Evolutionary conservation across 768 basidiomycete genomes (phyloP), one percentile per base, ranked within the genome.

Genomic region (Calocybe gangraenosa): DNA sequence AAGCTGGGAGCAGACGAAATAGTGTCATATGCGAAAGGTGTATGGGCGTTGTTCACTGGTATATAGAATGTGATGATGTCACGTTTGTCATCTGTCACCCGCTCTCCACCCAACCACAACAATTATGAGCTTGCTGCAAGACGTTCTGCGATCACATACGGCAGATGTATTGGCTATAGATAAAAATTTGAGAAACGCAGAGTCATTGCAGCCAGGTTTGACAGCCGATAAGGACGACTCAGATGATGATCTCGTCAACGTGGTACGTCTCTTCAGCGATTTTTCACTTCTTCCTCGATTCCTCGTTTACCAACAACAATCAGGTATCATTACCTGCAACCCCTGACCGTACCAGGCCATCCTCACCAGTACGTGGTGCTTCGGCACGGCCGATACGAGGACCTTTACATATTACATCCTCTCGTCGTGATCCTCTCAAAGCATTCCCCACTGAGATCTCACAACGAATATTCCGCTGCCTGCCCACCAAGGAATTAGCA

Each of bases 1-100:
- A 95, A 95, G 66, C 72, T 95, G 35, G 87, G 89, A 13, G 86
- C 88, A 21, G 81, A 85, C 61, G 92, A 95, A 69, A 73, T 95
- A 50, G 88, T 95, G 2, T 81, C 80, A 13, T 95, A 94, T 55
- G 82, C 78, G 0, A 88, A 87, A 62, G 92, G 92, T 3, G 89
- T 94, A 6, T 90, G 86, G 80, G 64, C 72, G 22, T 64, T 95
- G 39, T 94, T 92, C 66, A 76, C 73, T 19, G 71, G 79, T 17
- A 82, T 93, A 42, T 92, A 70, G 36, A 20, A 21, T 19, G 36
- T 6, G 62, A 50, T 56, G 54, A 57, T 50, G 52, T 60, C 51
- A 63, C 40, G 58, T 59, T 66, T 63, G 59, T 68, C 64, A 58
- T 63, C 59, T 20, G 37, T 17, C 28, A 34, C 9, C 14, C 37